phyloP scores from a whole-genome alignment of 192 early-diverging fungal genomes.

The Gonapodya sp. region DNA sequence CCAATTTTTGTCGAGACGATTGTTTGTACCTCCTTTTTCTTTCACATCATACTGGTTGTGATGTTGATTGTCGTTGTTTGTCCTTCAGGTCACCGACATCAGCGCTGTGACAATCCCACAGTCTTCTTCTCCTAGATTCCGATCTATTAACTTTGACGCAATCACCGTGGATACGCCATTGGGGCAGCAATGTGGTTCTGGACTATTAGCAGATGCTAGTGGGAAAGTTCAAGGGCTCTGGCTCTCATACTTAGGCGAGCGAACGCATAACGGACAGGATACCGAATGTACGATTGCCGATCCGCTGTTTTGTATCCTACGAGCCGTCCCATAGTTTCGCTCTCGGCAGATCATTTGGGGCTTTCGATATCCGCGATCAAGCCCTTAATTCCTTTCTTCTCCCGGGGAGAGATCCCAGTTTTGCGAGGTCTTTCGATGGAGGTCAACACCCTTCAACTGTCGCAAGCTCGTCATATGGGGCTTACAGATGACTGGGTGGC shows the following conservation, averaged over 20 bases:
- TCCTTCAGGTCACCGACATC: conserved; percentile 33
- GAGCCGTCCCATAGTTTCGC: background rate
- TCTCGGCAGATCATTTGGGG: conserved; percentile 31
- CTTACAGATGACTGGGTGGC: conserved; percentile 33
- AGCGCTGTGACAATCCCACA: conserved; percentile 36
- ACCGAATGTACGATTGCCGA: conserved; percentile 7
- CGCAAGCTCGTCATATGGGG: conserved; percentile 39
- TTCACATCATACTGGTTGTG: too few relatives aligned
- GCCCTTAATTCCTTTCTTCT: conserved; percentile 26
- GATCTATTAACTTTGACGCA: conserved; percentile 69
- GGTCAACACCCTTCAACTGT: conserved; percentile 30
- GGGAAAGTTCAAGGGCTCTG: conserved; percentile 64
- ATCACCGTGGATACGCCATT: conserved; percentile 75
- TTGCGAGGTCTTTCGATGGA: conserved; percentile 35
- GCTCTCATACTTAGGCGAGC: conserved; percentile 66
- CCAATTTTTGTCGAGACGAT: conserved; percentile 35
- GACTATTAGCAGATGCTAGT: conserved; percentile 54
- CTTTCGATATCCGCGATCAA: conserved; percentile 18
- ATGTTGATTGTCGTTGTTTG: background rate
- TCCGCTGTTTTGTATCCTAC: background rate
- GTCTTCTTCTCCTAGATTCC: conserved; percentile 44
- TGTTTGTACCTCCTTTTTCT: too few relatives aligned
- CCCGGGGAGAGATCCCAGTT: conserved; percentile 13
- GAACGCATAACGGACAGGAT: conserved; percentile 46
- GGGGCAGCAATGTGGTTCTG: conserved; percentile 66